Base-by-base conservation (phyloP, 306 rosid genomes). In the Lagenaria siceraria region DNA sequence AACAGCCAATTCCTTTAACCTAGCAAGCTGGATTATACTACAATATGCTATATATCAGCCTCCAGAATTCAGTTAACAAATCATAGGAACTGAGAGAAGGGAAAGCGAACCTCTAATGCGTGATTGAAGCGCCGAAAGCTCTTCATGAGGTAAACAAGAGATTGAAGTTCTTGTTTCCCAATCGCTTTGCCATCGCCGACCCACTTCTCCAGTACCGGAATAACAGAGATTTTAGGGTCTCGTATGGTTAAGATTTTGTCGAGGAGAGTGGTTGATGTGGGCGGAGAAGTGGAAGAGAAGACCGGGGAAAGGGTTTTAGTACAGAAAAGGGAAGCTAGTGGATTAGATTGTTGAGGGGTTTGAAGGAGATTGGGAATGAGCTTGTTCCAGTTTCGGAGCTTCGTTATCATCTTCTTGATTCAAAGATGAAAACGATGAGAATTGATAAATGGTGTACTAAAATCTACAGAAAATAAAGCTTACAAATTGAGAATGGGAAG, bases 171-270 rank as follows among this genome's bases (percentile, higher is more conserved):
- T 0, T 22, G 59, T 49, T 49, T 64, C 14, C 61, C 53, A 52
- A 84, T 64, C 3, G 78, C 63, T 49, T 82, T 43, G 53, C 84
- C 81, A 18, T 84, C 80, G 15, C 24, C 21, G 78, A 78, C 82
- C 87, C 87, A 84, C 27, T 84, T 76, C 35, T 81, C 78, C 38
- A 83, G 84, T 49, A 74, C 81, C 51, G 86, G 86, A 21, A 83
- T n/a, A 21, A 80, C 74, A 8, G 86, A 83, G 74, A 82, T 78
- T 61, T 78, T 83, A 13, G 86, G 86, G 66, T 80, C 82, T 77
- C 84, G 69, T 64, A 83, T 66, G 63, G 27, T 5, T 43, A 63
- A 19, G 60, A 83, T 48, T 63, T 81, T 61, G 4, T 51, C 27
- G 68, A 25, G 31, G 55, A 83, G 84, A 54, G 73, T 8, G 15